phyloP scores from a whole-genome alignment of 2,329 filamentous ascomycete species.

The Trichoderma polysporum region DNA sequence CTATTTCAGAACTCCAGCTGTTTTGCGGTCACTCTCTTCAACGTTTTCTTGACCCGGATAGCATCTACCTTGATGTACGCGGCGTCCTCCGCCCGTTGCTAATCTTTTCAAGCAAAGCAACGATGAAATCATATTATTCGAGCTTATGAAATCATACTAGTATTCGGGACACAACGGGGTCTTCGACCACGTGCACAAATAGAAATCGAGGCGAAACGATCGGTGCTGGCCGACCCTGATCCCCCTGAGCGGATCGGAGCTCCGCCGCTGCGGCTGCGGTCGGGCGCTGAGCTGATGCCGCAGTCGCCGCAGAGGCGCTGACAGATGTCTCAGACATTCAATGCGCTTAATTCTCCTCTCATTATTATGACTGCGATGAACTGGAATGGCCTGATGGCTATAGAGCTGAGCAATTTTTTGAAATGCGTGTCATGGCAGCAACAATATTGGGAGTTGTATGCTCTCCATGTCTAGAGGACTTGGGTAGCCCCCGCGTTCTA shows the following conservation, averaged over 20 bases:
- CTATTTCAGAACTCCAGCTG: background rate
- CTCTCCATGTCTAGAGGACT: background rate
- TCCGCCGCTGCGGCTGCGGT: background rate
- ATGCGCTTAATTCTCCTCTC: background rate
- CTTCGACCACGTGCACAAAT: background rate
- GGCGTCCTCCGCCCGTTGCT: background rate
- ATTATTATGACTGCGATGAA: background rate
- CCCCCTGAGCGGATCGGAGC: background rate
- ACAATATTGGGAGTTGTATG: background rate
- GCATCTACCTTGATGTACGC: too few relatives aligned
- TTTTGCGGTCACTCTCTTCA: background rate
- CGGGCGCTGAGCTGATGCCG: constrained; percentile 2
- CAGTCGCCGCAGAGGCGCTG: background rate
- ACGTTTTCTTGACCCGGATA: too few relatives aligned
- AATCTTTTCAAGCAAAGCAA: background rate
- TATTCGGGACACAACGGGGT: background rate
- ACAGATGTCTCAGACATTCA: background rate
- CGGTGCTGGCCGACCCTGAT: background rate
- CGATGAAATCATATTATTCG: background rate
- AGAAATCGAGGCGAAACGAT: background rate
- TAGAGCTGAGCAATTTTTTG: background rate
- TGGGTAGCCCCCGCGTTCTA: too few relatives aligned
- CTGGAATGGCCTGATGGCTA: background rate
- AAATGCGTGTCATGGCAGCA: background rate
- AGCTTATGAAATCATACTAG: background rate